These are phyloP conservation scores for Incumbomyces delicatus DNA, from an alignment of 2,329 filamentous ascomycete genomes.

Conservation along the genomic window DNA sequence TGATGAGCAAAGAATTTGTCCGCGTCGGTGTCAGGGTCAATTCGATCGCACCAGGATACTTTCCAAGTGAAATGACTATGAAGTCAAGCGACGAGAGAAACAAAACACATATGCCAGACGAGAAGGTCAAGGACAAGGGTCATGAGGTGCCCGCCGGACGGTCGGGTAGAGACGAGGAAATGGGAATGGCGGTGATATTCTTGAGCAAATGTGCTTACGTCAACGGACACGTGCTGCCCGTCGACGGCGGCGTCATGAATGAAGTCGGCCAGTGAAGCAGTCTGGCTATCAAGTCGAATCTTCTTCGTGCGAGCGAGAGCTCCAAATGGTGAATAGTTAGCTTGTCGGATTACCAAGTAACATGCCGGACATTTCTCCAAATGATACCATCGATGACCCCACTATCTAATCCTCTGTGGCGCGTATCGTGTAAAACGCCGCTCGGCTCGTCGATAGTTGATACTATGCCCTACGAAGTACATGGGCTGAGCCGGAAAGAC, in stretches of 20 bases:
- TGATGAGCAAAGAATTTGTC: constrained; percentile 60
- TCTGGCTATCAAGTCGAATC: no score
- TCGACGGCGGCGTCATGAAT: constrained; percentile 38
- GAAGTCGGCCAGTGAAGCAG: constrained; percentile 13
- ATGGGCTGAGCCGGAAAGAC: no score
- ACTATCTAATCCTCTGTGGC: no score
- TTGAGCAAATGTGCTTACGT: constrained; percentile 39
- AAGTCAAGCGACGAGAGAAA: constrained; percentile 45
- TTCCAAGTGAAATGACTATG: constrained; percentile 52
- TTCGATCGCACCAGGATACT: constrained; percentile 39
- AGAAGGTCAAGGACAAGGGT: constrained; percentile 25
- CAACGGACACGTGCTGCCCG: constrained; percentile 38
- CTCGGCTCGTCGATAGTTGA: no score
- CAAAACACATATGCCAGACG: constrained; percentile 40
- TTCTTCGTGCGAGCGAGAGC: no score
- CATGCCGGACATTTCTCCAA: no score
- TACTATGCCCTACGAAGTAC: no score
- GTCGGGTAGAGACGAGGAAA: constrained; percentile 53
- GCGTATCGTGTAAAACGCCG: no score
- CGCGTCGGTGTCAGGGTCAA: constrained; percentile 61
- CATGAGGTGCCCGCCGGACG: constrained; percentile 43
- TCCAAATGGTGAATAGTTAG: no score
- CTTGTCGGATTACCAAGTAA: no score
- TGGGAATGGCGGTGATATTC: constrained; percentile 51
- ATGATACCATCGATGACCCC: no score